A percentile compares a stretch with the other conserved stretches of the same genome.
phyloP scores from a whole-genome alignment of 2,329 filamentous ascomycete genomes.

The Pyrenochaeta sp. region DNA sequence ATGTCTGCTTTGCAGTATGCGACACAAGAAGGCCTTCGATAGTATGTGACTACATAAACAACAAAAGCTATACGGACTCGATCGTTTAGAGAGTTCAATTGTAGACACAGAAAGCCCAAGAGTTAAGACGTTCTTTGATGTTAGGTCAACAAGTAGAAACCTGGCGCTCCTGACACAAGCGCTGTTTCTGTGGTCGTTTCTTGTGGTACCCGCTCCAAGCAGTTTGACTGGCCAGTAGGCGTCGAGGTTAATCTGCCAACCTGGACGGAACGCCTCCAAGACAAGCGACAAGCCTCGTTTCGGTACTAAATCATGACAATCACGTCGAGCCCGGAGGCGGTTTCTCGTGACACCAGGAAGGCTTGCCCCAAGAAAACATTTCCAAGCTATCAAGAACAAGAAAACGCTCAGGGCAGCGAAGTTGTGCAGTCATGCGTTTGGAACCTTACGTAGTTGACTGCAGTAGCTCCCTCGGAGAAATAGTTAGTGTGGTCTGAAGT shows the following conservation, averaged over 20 bases:
- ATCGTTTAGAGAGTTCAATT: no score
- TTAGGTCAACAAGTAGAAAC: no score
- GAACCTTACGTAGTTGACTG: constrained; percentile 13
- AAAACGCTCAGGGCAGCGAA: background rate
- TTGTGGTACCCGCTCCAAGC: background rate
- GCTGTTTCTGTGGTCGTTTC: background rate
- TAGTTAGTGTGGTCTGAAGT: background rate
- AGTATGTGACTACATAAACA: no score
- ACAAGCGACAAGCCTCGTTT: constrained; percentile 1
- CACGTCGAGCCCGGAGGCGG: constrained; percentile 17
- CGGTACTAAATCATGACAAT: constrained; percentile 19
- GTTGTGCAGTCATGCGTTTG: constrained; percentile 18
- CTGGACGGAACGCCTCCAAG: background rate
- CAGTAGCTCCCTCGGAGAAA: constrained; percentile 6
- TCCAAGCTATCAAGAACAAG: constrained; percentile 4
- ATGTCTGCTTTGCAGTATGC: background rate
- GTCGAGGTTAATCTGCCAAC: constrained; percentile 12
- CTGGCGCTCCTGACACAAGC: background rate
- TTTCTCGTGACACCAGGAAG: constrained; percentile 7
- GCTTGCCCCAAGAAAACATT: background rate
- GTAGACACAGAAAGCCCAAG: background rate
- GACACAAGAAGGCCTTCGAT: no score
- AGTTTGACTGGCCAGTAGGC: constrained; percentile 4
- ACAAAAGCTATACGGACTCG: no score
- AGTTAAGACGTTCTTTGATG: background rate